Conservation (phyloP, 2,329 filamentous ascomycete genomes). For the Alternaria sp. region DNA sequence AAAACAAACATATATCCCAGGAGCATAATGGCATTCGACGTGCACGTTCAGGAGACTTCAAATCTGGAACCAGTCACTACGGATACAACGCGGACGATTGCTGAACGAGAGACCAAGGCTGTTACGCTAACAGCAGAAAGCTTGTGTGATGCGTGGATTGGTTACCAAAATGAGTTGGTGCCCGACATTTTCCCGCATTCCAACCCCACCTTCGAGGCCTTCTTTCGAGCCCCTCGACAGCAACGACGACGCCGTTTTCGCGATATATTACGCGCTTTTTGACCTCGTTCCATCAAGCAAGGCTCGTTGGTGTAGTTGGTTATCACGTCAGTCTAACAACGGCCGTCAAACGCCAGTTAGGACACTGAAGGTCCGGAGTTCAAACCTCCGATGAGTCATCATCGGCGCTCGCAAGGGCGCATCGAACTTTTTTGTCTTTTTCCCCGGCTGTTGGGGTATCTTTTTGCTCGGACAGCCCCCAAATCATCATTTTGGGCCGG, state of each 20-base stretch:
- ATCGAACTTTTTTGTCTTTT: neutral
- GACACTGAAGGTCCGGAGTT: slow-evolving; percentile 18
- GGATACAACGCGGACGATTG: too few species aligned
- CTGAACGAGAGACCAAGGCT: neutral
- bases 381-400: slow-evolving; percentile 17
- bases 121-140: neutral
- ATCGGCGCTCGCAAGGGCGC: neutral
- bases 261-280: neutral
- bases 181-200: neutral
- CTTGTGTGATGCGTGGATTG: neutral
- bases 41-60: neutral
- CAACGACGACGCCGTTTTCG: neutral
- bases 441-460: neutral
- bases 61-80: neutral
- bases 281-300: neutral
- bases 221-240: neutral
- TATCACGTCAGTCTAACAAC: slow-evolving; percentile 57
- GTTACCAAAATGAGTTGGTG: neutral
- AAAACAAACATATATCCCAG: too few species aligned
- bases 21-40: too few species aligned
- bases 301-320: slow-evolving; percentile 55
- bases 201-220: neutral
- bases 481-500: neutral
- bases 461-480: neutral
- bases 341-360: neutral